phyloP scores from a whole-genome alignment of 1,284 basidiomycete genomes.

The Leccinum idahoense region DNA sequence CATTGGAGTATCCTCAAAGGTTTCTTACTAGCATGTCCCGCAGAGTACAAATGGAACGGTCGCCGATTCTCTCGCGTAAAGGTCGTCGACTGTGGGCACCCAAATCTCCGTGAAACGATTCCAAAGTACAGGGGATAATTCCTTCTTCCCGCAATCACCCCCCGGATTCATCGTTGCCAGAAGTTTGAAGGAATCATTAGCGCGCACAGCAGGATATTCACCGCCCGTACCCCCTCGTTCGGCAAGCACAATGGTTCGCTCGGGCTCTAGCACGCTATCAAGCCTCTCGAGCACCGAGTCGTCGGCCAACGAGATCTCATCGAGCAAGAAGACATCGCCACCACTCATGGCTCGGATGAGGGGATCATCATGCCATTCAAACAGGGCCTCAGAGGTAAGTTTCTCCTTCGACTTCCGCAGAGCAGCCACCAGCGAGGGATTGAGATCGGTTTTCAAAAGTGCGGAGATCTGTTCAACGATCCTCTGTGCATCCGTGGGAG shows the following conservation, averaged over 20 bases:
- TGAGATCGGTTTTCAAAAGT: slow-evolving; percentile 24
- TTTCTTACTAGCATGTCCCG: slow-evolving; percentile 82
- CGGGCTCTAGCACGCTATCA: slow-evolving; percentile 94
- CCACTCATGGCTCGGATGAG: slow-evolving; percentile 87
- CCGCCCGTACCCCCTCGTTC: slow-evolving; percentile 82
- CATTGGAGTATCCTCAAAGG: neutral
- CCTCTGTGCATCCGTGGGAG: slow-evolving; percentile 31
- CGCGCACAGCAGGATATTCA: slow-evolving; percentile 65
- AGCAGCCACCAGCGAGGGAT: slow-evolving; percentile 26
- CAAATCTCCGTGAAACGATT: slow-evolving; percentile 99
- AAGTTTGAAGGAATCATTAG: slow-evolving; percentile 75
- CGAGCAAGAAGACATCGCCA: slow-evolving; percentile 87
- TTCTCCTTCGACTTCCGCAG: slow-evolving; percentile 41
- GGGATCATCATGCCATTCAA: slow-evolving; percentile 97
- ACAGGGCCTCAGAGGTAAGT: slow-evolving; percentile 66
- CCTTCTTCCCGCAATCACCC: slow-evolving; percentile 99
- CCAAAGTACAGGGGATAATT: slow-evolving; percentile 92
- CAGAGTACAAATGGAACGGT: slow-evolving; percentile 69
- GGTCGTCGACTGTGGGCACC: slow-evolving; percentile 85
- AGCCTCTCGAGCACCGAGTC: slow-evolving; percentile 97
- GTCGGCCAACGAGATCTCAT: slow-evolving; percentile 97
- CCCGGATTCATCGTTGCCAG: slow-evolving; percentile 99
- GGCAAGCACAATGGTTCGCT: slow-evolving; percentile 86
- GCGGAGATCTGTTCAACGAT: slow-evolving; percentile 38
- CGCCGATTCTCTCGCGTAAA: slow-evolving; percentile 56